Percentiles rank a stretch among this genome's conserved stretches.
These are phyloP conservation scores for Quercus glauca DNA, from an alignment of 306 rosid species.

Conservation along the genomic window DNA sequence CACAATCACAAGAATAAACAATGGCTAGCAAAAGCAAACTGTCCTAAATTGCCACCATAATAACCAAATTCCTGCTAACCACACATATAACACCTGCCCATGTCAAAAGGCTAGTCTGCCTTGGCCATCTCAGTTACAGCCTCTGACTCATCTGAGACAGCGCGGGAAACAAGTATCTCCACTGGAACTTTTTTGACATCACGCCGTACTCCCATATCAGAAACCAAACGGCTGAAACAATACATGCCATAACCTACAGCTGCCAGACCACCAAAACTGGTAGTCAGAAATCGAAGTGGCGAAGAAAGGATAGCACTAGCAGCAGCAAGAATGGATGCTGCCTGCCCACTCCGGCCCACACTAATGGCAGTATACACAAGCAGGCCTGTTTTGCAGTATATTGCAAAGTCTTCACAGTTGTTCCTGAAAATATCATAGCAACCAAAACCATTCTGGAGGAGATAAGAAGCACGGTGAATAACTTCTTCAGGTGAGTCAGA, in stretches of 20 bases:
- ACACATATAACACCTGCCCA: not conserved
- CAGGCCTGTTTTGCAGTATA: constrained; percentile 83
- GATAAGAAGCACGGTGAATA: constrained; percentile 54
- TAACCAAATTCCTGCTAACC: too few relatives aligned
- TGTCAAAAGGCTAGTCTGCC: not conserved
- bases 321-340: constrained; percentile 48
- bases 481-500: constrained; percentile 45
- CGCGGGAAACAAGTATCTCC: constrained; percentile 41
- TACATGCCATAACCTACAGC: constrained; percentile 43
- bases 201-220: constrained; percentile 54
- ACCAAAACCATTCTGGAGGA: constrained; percentile 69
- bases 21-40: not conserved
- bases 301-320: constrained; percentile 35
- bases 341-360: constrained; percentile 65
- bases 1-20: not conserved
- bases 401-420: constrained; percentile 80
- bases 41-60: not conserved
- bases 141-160: constrained; percentile 28
- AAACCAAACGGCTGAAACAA: constrained; percentile 37
- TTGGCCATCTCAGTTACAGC: constrained; percentile 8
- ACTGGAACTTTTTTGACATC: constrained; percentile 54
- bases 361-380: constrained; percentile 31
- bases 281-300: constrained; percentile 29
- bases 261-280: constrained; percentile 30
- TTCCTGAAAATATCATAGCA: constrained; percentile 51